Evolutionary conservation across 169 alveolate species (phyloP), one percentile per base, ranked within the genome.

Genomic region (Plasmodium relictum): DNA sequence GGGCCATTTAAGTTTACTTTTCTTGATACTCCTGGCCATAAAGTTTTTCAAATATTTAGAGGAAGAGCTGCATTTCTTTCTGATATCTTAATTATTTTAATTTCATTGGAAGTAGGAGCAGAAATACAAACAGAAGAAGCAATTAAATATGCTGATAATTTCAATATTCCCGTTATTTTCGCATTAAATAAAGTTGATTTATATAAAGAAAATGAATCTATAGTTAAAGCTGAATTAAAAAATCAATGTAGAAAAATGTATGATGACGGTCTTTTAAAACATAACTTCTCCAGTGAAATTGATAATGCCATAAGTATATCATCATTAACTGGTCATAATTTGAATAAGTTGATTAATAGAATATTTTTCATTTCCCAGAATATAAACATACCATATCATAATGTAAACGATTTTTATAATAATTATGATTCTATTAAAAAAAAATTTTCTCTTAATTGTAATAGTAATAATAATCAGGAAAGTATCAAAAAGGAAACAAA

Each of bases 11-110:
- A 70, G n/a, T 91, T 87, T 20, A 94, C 96, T 20, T 87, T 93
- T 44, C 62, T 95, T 12, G 97, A 95, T 61, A 95, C 97, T 18
- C 96, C 97, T 2, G 97, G 97, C 14, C 96, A 95, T 78, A 93
- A 66, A 65, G 73, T 91, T 50, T 94, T 94, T 65, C 96, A 90
- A 48, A 69, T 91, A 14, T 61, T 93, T 54, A 70, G 97, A 18
- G 97, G 97, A 16, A 92, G 96, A 5, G 96, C 96, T 50, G 91
- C 94, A 5, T 92, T 93, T 39, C 89, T 85, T 45, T 93, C 97
- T 0, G 97, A 95, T 48, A 56, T 94, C 2, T 93, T 96, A 5
- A 52, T 94, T 22, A 93, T 95, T 18, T 93, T 95, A 44, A 63
- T 95, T 12, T 93, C 96, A 6, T 73, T 92, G 54, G 95, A 93